These are phyloP conservation scores for Naganishia albida DNA, from an alignment of 1,284 basidiomycete genomes.

Conservation along the genomic window DNA sequence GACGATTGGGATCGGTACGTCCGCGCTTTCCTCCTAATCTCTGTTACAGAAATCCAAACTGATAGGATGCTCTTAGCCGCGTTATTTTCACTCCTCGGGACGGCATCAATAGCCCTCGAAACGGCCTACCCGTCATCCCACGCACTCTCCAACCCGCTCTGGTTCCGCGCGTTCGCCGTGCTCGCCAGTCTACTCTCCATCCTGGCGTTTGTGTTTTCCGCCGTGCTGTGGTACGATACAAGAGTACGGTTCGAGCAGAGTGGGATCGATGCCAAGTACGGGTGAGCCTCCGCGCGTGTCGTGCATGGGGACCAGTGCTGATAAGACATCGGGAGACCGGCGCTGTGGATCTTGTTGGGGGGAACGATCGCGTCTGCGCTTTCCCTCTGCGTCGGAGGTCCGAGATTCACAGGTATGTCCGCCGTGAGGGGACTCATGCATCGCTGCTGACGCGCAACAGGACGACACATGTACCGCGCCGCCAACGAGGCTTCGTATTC, in stretches of 20 bases:
- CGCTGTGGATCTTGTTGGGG: conserved; percentile 31
- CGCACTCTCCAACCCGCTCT: conserved; percentile 29
- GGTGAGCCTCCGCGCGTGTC: conserved; percentile 5
- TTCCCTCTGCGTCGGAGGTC: conserved; percentile 35
- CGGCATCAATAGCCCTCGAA: conserved; percentile 26
- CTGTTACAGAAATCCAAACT: no score
- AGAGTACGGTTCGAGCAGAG: conserved; percentile 21
- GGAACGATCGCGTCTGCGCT: conserved; percentile 25
- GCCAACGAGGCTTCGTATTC: conserved; percentile 28
- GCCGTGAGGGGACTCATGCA: not conserved
- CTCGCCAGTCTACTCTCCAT: conserved; percentile 16
- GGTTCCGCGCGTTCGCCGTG: conserved; percentile 28
- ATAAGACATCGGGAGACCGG: conserved; percentile 22
- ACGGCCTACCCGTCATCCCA: conserved; percentile 9
- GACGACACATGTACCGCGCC: conserved; percentile 32
- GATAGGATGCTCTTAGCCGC: conserved; percentile 1
- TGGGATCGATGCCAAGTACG: conserved; percentile 29
- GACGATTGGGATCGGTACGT: conserved; percentile 31
- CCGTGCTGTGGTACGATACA: conserved; percentile 28
- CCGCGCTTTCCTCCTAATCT: not conserved
- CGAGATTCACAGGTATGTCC: conserved; percentile 31
- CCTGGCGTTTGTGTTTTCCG: conserved; percentile 30
- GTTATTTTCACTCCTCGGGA: conserved; percentile 10
- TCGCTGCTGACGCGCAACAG: not conserved
- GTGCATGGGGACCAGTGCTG: not conserved